Percentiles rank a stretch among this genome's conserved stretches.
phyloP scores from a whole-genome alignment of 192 early-diverging fungal species.

The Podochytrium sp. region DNA sequence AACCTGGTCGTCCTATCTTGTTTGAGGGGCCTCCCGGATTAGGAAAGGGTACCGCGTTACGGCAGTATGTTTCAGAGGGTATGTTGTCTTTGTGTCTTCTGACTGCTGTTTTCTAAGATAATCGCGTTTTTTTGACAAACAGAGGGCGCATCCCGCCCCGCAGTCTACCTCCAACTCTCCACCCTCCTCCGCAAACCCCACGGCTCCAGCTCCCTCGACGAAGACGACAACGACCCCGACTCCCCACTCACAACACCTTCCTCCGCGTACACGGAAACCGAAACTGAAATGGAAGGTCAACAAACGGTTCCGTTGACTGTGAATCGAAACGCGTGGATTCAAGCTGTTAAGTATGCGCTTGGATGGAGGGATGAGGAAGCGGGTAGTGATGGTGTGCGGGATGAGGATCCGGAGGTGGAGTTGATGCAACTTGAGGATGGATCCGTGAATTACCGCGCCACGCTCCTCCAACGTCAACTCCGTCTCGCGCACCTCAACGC shows the following conservation, averaged over 20 bases:
- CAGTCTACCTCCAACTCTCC: slow-evolving; percentile 36
- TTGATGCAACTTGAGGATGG: not conserved
- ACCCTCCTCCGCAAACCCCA: slow-evolving; percentile 37
- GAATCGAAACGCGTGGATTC: slow-evolving; percentile 19
- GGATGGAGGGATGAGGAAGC: not conserved
- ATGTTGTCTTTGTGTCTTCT: too few species aligned
- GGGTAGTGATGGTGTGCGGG: not conserved
- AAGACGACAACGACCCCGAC: slow-evolving; percentile 20
- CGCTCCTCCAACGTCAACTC: not conserved
- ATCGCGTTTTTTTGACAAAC: too few species aligned
- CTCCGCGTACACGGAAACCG: slow-evolving; percentile 25
- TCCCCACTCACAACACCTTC: not conserved
- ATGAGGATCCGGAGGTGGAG: too few species aligned
- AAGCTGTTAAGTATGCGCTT: slow-evolving; percentile 6
- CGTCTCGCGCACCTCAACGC: not conserved
- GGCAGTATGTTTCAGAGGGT: slow-evolving; percentile 8
- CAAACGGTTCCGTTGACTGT: slow-evolving; percentile 23
- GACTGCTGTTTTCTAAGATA: too few species aligned
- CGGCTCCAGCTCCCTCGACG: slow-evolving; percentile 26
- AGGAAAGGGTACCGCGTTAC: slow-evolving; percentile 40
- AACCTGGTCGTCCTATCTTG: slow-evolving; percentile 25
- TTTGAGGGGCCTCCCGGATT: slow-evolving; percentile 45
- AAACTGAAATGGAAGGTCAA: slow-evolving; percentile 33
- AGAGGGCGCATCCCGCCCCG: slow-evolving; percentile 32
- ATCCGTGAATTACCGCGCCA: too few species aligned